Evolutionary conservation across 2,329 filamentous ascomycete genomes (phyloP), one percentile per base, ranked within the genome.

Genomic region (Fusarium succisae): DNA sequence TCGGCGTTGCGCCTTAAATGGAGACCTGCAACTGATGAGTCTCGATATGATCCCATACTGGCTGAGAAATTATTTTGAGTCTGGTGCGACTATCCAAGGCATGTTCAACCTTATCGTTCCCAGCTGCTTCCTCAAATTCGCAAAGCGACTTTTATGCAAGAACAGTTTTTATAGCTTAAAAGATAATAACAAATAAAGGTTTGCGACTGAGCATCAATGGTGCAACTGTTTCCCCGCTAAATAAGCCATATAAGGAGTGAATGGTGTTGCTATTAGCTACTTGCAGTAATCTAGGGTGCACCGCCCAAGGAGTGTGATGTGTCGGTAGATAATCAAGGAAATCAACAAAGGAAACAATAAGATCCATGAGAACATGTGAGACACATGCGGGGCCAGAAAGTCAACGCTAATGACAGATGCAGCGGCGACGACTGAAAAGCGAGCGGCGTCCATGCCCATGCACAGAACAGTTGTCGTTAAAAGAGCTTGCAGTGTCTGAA

Each of bases 341-440:
- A 17, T 3, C 1, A 1, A 22, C 18, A 20, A 20, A 13, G 3
- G 0, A 17, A 37, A 28, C 2, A 15, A 8, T 0, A 2, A 15
- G 5, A 18, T 10, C 1, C 9, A 39, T 10, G 1, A 13, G 8
- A n/a, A 8, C 5, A 10, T 2, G 14, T 14, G 6, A 39, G 17
- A 3, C 20, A 37, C 1, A 14, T 26, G 9, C 3, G 6, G 17
- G 3, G 14, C 0, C 0, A 20, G 3, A 1, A 20, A 0, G 1
- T 6, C 9, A 10, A 12, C 0, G 6, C 38, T 56, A 56, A 4
- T 7, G 1, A 14, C 55, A 58, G 8, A 35, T 58, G 5, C 55
- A 58, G 18, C 55, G 55, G 15, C 55, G 55, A 13, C 55, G 30
- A 11, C 55, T 10, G 9, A 58, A 37, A 1, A 58, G 8, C 5